Percentiles rank a stretch among this genome's conserved stretches.
Conservation (phyloP, 2,329 filamentous ascomycete species). For the Diaporthe ampelina region DNA sequence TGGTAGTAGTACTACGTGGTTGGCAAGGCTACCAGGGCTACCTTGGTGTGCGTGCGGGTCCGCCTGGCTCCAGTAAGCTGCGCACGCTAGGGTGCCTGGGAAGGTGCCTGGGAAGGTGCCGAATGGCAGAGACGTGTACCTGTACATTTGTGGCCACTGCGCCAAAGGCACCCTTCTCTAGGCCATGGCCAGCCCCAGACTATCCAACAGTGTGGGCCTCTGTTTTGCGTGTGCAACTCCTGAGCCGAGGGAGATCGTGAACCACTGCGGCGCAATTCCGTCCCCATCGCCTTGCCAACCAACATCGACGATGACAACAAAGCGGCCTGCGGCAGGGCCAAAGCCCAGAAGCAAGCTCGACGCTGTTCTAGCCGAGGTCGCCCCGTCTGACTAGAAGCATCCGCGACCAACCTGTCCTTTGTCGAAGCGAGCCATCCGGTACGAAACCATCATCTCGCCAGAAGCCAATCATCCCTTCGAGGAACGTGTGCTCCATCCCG, state of each 20-base stretch:
- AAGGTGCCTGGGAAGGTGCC: background rate
- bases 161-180: background rate
- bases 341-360: background rate
- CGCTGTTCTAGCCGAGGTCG: background rate
- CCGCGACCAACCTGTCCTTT: background rate
- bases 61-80: background rate
- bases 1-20: background rate
- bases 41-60: background rate
- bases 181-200: background rate
- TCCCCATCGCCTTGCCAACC: background rate
- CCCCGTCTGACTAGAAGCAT: background rate
- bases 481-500: background rate
- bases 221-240: background rate
- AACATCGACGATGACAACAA: conserved; percentile 8
- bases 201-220: background rate
- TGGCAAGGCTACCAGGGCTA: background rate
- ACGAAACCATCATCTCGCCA: background rate
- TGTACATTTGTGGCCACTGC: conserved; percentile 4
- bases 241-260: background rate
- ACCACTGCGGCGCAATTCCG: background rate
- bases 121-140: background rate
- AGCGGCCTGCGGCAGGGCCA: background rate
- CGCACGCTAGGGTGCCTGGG: conserved; percentile 12
- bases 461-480: background rate
- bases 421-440: background rate